Conservation (phyloP, 2,329 filamentous ascomycete species). For the Epichloe coenophiala region DNA sequence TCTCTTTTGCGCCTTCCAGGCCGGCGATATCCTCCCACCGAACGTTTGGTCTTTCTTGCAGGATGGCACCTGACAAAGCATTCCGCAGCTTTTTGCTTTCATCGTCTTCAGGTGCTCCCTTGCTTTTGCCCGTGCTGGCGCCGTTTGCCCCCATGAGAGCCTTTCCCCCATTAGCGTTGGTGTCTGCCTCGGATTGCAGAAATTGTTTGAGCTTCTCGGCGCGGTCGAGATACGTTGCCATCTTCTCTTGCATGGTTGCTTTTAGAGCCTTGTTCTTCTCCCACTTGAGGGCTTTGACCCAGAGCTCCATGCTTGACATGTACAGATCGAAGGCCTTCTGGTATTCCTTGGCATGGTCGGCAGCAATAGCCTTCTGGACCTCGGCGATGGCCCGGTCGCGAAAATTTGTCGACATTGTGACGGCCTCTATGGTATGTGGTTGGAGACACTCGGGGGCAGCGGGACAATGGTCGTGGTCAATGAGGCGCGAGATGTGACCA, state of each 20-base stretch:
- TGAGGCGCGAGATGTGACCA: neutral
- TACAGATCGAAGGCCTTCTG: slow-evolving; percentile 94
- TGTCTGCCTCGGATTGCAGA: slow-evolving; percentile 61
- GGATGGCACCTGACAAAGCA: slow-evolving; percentile 79
- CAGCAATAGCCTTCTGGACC: slow-evolving; percentile 95
- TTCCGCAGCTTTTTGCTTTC: slow-evolving; percentile 92
- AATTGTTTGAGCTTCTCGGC: slow-evolving; percentile 96
- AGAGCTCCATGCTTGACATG: slow-evolving; percentile 90
- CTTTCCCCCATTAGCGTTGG: slow-evolving; percentile 55
- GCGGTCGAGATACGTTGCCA: slow-evolving; percentile 93
- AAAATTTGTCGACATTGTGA: slow-evolving; percentile 87
- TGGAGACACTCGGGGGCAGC: neutral
- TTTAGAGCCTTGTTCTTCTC: slow-evolving; percentile 97
- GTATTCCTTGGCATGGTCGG: slow-evolving; percentile 90
- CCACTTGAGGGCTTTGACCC: slow-evolving; percentile 98
- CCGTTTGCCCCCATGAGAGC: slow-evolving; percentile 56
- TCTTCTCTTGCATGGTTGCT: slow-evolving; percentile 93
- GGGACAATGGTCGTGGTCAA: neutral
- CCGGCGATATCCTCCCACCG: slow-evolving; percentile 98
- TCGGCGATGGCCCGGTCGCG: slow-evolving; percentile 90
- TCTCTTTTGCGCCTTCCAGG: slow-evolving; percentile 86
- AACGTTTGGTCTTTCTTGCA: slow-evolving; percentile 91
- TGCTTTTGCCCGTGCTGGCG: slow-evolving; percentile 44
- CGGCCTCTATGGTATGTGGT: slow-evolving; percentile 1
- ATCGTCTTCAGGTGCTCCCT: slow-evolving; percentile 63